Evolutionary conservation across 352 stramenopile genomes (phyloP), one percentile per base, ranked within the genome.

Genomic region (Pythium vanterpoolii): DNA sequence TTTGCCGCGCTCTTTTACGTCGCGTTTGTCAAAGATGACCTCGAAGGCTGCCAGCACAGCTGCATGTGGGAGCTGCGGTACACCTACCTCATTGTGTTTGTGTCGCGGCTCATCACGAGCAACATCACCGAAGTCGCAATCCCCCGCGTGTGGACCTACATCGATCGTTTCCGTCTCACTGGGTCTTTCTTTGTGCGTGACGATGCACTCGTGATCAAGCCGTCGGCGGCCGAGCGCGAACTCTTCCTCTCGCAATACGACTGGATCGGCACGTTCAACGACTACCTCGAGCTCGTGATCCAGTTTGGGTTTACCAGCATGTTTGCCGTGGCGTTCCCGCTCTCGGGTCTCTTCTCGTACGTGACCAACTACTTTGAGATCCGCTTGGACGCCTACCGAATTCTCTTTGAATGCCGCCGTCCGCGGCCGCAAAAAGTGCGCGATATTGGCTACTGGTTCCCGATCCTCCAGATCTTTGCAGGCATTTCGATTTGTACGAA

Each of bases 1-100:
- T 98, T 97, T 74, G 76, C 96, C n/a, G 83, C 82, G 50, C 68
- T 98, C 40, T 97, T 98, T 68, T 98, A 98, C 71, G 79, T 98
- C 18, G 91, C 92, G 30, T 96, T 98, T 64, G 77, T 97, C 49
- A 96, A 98, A 62, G 68, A 86, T 44, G 83, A 69, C 23, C 74
- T 95, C 23, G 77, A 90, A 68, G 79, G 73, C 1, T 88, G 84
- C 49, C 65, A 78, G 33, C 56, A 81, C 36, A 86, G 71, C 61
- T 97, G 89, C 83, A 90, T 96, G 71, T 82, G 78, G 55, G 85
- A 96, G 62, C 74, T 98, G 23, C 77, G 95, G 60, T 89, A 88
- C 56, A 93, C 96, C 66, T 79, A 98, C 34, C 74, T 96, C 11
- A 89, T 95, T 27, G 88, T 98, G 19, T 98, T 96, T 68, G 91